These are phyloP conservation scores for Tremella yokohamensis DNA, from an alignment of 768 basidiomycete genomes.

Conservation along the genomic window DNA sequence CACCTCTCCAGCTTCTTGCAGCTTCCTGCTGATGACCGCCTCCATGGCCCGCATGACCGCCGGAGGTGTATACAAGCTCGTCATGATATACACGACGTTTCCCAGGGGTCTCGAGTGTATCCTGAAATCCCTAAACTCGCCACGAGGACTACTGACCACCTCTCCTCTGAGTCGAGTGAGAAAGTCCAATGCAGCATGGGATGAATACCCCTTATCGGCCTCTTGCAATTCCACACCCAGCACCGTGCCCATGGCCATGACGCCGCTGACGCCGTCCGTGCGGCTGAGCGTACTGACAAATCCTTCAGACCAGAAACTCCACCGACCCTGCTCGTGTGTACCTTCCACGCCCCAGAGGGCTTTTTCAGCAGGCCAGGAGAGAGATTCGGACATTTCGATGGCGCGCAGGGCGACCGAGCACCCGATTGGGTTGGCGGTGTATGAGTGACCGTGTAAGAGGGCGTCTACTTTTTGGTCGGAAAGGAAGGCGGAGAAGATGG, in stretches of 20 bases:
- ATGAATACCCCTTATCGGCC: constrained; percentile 58
- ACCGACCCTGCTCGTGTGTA: constrained; percentile 53
- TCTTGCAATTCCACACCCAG: constrained; percentile 68
- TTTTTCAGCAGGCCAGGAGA: constrained; percentile 61
- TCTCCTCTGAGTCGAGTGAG: constrained; percentile 58
- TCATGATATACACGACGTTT: constrained; percentile 55
- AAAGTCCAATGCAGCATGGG: constrained; percentile 63
- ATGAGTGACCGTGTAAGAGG: constrained; percentile 89
- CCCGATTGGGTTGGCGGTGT: constrained; percentile 89
- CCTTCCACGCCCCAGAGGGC: constrained; percentile 57
- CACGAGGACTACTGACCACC: constrained; percentile 53
- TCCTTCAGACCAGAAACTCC: constrained; percentile 82
- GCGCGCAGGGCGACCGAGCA: constrained; percentile 86
- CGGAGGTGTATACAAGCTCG: constrained; percentile 41
- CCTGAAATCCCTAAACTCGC: constrained; percentile 57
- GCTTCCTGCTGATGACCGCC: constrained; percentile 57
- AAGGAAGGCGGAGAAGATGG: constrained; percentile 75
- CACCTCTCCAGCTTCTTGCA: constrained; percentile 8
- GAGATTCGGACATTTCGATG: constrained; percentile 64
- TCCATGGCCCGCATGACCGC: constrained; percentile 52
- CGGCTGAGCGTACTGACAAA: constrained; percentile 67
- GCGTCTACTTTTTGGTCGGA: constrained; percentile 75
- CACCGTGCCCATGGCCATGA: constrained; percentile 84
- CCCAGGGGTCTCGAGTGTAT: constrained; percentile 87
- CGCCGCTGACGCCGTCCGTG: constrained; percentile 60